Evolutionary conservation across 2,329 filamentous ascomycete species (phyloP).

Genomic region (Lecanicillium sp.): DNA sequence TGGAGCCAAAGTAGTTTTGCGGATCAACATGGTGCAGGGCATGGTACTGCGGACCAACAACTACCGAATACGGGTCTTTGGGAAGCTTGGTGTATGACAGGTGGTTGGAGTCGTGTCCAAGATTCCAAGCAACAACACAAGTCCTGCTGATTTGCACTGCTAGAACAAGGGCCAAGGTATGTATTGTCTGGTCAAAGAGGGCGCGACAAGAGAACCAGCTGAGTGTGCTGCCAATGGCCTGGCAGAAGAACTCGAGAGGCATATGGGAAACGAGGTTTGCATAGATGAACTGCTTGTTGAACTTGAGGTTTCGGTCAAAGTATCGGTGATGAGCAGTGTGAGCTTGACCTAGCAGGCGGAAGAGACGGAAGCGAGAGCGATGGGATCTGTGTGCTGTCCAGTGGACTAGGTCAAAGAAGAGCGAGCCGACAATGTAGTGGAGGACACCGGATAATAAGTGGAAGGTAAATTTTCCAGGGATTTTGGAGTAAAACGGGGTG

Average conservation of each 20-base stretch:
- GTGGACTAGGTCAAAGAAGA: conserved; percentile 8
- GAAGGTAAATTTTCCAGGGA: not conserved
- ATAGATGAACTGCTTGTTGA: conserved; percentile 5
- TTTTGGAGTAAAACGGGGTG: no score
- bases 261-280: conserved; percentile 8
- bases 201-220: conserved; percentile 3
- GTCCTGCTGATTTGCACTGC: conserved; percentile 4
- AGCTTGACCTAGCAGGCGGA: conserved; percentile 7
- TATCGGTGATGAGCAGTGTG: conserved; percentile 9
- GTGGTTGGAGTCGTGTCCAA: conserved; percentile 12
- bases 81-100: conserved; percentile 7
- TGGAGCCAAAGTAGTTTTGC: conserved; percentile 14
- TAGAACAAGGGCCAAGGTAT: conserved; percentile 4
- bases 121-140: conserved; percentile 8
- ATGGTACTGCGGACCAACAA: conserved; percentile 13
- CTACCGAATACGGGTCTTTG: conserved; percentile 8
- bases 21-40: conserved; percentile 13
- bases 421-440: conserved; percentile 7
- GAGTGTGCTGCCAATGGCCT: conserved; percentile 4
- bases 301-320: conserved; percentile 7
- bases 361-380: conserved; percentile 1
- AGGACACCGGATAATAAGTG: not conserved
- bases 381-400: conserved; percentile 7
- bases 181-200: not conserved
- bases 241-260: conserved; percentile 8